phyloP scores from a whole-genome alignment of 257 asterid species.

The Solanum sparsipilum region DNA sequence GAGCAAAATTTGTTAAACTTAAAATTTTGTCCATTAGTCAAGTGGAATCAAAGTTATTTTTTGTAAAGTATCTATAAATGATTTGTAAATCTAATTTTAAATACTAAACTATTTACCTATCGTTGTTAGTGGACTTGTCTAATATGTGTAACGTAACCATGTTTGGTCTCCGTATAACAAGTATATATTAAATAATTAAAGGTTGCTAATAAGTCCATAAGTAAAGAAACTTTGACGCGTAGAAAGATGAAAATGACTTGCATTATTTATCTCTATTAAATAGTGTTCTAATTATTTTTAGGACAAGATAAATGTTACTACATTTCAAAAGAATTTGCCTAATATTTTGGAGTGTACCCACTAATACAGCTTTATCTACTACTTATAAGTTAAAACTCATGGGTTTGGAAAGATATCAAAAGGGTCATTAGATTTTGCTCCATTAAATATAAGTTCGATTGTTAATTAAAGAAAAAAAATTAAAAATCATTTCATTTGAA shows the following conservation, averaged over 20 bases:
- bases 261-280: background rate
- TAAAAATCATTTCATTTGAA: too few species aligned
- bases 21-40: background rate
- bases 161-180: background rate
- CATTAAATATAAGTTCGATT: too few species aligned
- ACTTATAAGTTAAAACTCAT: background rate
- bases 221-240: background rate
- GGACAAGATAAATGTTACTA: background rate
- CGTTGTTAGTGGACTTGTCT: constrained; percentile 6
- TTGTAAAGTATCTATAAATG: background rate
- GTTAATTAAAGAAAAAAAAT: too few species aligned
- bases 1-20: background rate
- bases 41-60: background rate
- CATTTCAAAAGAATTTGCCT: background rate
- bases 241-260: background rate
- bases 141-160: constrained; percentile 7
- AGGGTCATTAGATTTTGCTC: background rate
- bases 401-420: background rate
- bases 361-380: background rate
- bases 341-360: background rate
- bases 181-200: background rate
- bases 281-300: background rate
- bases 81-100: background rate
- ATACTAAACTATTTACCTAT: background rate
- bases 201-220: background rate